These are phyloP conservation scores for Plasmodium sp. DNA, from an alignment of 169 alveolate species.

Conservation along the genomic window DNA sequence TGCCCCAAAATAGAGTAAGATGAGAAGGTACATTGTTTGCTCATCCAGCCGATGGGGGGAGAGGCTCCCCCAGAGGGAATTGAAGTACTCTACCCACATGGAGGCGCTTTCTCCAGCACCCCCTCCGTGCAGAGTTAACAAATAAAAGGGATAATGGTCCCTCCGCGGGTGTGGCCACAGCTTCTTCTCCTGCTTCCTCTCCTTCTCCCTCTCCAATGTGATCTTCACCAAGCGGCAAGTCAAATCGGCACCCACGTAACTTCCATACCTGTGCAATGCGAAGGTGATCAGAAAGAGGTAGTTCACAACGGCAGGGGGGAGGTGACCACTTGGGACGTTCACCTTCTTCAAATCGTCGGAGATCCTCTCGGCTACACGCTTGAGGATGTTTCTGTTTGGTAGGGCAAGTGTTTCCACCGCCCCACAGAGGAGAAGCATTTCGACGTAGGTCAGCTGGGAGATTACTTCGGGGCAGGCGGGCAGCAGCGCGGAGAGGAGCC, in stretches of 20 bases:
- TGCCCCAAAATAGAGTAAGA: conserved; percentile 16
- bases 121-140: neutral
- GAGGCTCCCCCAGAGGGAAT: neutral
- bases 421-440: conserved; percentile 37
- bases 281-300: conserved; percentile 3
- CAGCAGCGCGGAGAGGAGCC: conserved; percentile 9
- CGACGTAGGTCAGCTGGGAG: conserved; percentile 2
- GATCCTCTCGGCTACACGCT: neutral
- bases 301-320: neutral
- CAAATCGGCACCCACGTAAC: neutral
- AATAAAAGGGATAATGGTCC: conserved; percentile 26
- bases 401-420: neutral
- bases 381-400: neutral
- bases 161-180: neutral
- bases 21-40: neutral
- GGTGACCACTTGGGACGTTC: neutral
- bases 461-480: conserved; percentile 5
- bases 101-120: neutral
- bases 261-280: neutral
- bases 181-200: neutral
- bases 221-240: neutral
- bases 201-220: neutral
- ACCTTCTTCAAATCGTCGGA: neutral
- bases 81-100: neutral
- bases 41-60: neutral